These are phyloP conservation scores for Musa troglodytarum DNA, from an alignment of 176 grass and related monocot species.

Conservation along the genomic window DNA sequence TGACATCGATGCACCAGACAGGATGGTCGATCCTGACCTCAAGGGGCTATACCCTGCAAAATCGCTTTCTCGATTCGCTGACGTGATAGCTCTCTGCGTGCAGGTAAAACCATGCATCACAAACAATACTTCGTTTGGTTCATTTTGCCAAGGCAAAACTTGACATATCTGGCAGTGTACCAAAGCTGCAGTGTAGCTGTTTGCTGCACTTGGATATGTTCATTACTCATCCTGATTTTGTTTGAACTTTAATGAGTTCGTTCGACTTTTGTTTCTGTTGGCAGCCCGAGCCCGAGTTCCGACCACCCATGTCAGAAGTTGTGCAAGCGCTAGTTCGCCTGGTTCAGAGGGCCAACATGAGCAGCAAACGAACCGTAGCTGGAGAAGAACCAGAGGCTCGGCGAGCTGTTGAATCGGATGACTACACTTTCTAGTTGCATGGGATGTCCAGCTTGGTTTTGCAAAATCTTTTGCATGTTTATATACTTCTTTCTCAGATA, in stretches of 20 bases:
- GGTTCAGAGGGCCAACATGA: conserved; percentile 83
- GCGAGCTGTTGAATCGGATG: conserved; percentile 31
- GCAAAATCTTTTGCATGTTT: not conserved
- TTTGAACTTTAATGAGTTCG: not conserved
- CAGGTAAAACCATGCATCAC: conserved; percentile 36
- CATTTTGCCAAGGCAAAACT: not conserved
- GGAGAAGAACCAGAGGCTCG: conserved; percentile 42
- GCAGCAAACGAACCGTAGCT: conserved; percentile 30
- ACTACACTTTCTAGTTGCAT: not conserved
- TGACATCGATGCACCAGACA: conserved; percentile 69
- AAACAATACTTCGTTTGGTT: not conserved
- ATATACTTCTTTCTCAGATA: not conserved
- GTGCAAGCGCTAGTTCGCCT: conserved; percentile 72
- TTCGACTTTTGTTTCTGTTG: not conserved
- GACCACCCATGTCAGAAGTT: conserved; percentile 86
- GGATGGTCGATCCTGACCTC: conserved; percentile 67
- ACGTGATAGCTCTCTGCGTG: conserved; percentile 58
- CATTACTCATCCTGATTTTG: not conserved
- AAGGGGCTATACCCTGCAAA: conserved; percentile 84
- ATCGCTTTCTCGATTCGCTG: conserved; percentile 67
- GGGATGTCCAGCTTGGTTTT: not conserved
- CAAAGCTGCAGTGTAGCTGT: not conserved
- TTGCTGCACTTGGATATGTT: not conserved
- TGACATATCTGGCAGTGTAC: not conserved
- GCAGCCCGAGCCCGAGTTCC: conserved; percentile 84